phyloP scores from a whole-genome alignment of 2,329 filamentous ascomycete genomes.

The Trichophyton simii region DNA sequence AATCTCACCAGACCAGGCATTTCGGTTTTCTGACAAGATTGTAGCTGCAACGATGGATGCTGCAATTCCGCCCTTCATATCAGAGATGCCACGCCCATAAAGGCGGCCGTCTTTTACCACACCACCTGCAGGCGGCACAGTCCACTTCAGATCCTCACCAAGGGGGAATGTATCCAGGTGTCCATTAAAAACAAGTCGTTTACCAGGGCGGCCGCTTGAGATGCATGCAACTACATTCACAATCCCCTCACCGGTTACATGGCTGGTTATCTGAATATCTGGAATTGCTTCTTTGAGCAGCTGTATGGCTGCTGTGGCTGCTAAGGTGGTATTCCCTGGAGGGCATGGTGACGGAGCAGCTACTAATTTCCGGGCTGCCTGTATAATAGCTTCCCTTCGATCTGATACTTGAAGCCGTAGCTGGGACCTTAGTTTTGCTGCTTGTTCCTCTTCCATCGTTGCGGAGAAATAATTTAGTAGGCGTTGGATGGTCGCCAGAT shows the following conservation, averaged over 20 bases:
- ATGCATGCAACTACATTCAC: conserved; percentile 9
- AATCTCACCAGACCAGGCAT: conserved; percentile 10
- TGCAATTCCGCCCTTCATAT: conserved; percentile 12
- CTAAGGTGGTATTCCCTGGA: conserved; percentile 7
- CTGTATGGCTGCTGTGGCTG: conserved; percentile 6
- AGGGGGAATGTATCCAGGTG: conserved; percentile 11
- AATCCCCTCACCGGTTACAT: conserved; percentile 5
- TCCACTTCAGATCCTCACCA: conserved; percentile 5
- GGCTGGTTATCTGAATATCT: conserved; percentile 6
- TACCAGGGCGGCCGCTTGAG: conserved; percentile 9
- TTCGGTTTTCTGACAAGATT: conserved; percentile 7
- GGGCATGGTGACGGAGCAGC: conserved; percentile 7
- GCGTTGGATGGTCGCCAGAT: too few relatives aligned
- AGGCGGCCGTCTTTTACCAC: conserved; percentile 8
- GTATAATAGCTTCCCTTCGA: conserved; percentile 6
- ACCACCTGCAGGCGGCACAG: conserved; percentile 3
- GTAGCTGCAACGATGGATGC: conserved; percentile 9
- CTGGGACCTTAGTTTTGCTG: background rate
- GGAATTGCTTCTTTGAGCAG: conserved; percentile 7
- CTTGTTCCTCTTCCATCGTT: background rate
- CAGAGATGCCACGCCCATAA: conserved; percentile 9
- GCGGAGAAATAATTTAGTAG: background rate
- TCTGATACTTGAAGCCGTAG: conserved; percentile 4
- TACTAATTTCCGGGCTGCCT: conserved; percentile 3
- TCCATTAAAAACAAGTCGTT: conserved; percentile 11